These are phyloP conservation scores for Rostrohypoxylon terebratum DNA, from an alignment of 495 filamentous ascomycete species.

Conservation along the genomic window DNA sequence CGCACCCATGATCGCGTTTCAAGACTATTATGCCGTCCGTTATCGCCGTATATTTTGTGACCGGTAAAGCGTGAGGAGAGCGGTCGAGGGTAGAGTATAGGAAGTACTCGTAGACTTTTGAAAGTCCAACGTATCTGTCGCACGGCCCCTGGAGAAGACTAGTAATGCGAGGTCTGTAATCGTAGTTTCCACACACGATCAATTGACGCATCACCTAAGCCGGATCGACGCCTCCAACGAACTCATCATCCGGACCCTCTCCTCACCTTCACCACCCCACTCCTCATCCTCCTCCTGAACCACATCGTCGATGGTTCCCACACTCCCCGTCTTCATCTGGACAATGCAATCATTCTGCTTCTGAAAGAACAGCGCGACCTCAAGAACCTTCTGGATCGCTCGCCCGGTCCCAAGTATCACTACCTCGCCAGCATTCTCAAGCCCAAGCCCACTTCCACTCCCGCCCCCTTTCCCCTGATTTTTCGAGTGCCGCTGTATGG, in stretches of 20 bases:
- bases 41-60: background rate
- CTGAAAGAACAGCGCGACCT: conserved; percentile 73
- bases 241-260: conserved; percentile 73
- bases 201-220: conserved; percentile 53
- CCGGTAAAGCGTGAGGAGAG: background rate
- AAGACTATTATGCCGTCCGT: background rate
- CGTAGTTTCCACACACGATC: background rate
- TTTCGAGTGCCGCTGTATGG: conserved; percentile 52
- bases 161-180: background rate
- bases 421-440: conserved; percentile 67
- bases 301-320: conserved; percentile 79
- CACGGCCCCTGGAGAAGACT: no score
- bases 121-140: background rate
- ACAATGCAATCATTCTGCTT: conserved; percentile 68
- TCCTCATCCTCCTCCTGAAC: conserved; percentile 57
- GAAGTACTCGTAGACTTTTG: background rate
- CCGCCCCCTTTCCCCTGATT: conserved; percentile 2
- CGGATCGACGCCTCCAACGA: conserved; percentile 73
- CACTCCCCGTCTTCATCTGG: conserved; percentile 70
- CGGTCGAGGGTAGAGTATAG: background rate
- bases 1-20: background rate
- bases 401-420: conserved; percentile 81
- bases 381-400: conserved; percentile 78
- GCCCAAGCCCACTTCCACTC: conserved; percentile 34
- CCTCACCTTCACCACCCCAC: conserved; percentile 61